phyloP scores from a whole-genome alignment of 768 basidiomycete genomes.

The Leccinum aurantiacum region DNA sequence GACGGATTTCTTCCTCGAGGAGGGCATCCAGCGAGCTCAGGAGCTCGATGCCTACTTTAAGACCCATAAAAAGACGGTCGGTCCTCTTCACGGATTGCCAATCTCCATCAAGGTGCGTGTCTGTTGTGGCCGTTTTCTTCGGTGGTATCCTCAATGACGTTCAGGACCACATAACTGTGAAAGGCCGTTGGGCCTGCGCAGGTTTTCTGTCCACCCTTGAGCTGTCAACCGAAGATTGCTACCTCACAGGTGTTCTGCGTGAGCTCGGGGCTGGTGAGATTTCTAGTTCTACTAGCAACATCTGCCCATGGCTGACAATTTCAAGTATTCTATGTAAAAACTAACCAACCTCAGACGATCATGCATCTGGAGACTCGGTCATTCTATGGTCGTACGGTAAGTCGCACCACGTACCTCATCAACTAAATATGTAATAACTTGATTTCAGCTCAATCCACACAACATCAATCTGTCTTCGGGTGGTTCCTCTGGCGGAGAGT shows the following conservation, averaged over 20 bases:
- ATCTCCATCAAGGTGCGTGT: slow-evolving; percentile 40
- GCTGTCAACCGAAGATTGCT: slow-evolving; percentile 25
- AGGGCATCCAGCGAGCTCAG: slow-evolving; percentile 38
- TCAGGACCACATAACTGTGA: slow-evolving; percentile 42
- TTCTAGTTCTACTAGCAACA: neutral
- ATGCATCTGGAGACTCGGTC: slow-evolving; percentile 40
- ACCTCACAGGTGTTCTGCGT: slow-evolving; percentile 37
- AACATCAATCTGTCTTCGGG: slow-evolving; percentile 45
- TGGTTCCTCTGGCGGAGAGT: slow-evolving; percentile 56
- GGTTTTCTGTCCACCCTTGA: slow-evolving; percentile 35
- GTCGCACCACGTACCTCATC: neutral
- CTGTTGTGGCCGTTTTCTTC: neutral
- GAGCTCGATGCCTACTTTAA: slow-evolving; percentile 42
- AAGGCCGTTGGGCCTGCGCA: slow-evolving; percentile 39
- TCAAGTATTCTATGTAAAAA: slow-evolving; percentile 44
- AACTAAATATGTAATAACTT: neutral
- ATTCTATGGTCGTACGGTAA: slow-evolving; percentile 34
- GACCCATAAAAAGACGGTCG: slow-evolving; percentile 38
- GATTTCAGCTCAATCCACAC: slow-evolving; percentile 43
- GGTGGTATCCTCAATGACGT: neutral
- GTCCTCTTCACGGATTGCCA: slow-evolving; percentile 45
- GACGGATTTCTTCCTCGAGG: slow-evolving; percentile 47
- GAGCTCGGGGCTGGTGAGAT: slow-evolving; percentile 43
- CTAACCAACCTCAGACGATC: slow-evolving; percentile 43
- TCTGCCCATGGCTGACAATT: slow-evolving; percentile 5